phyloP scores from a whole-genome alignment of 2,329 filamentous ascomycete genomes.

The Claviceps spartinae region DNA sequence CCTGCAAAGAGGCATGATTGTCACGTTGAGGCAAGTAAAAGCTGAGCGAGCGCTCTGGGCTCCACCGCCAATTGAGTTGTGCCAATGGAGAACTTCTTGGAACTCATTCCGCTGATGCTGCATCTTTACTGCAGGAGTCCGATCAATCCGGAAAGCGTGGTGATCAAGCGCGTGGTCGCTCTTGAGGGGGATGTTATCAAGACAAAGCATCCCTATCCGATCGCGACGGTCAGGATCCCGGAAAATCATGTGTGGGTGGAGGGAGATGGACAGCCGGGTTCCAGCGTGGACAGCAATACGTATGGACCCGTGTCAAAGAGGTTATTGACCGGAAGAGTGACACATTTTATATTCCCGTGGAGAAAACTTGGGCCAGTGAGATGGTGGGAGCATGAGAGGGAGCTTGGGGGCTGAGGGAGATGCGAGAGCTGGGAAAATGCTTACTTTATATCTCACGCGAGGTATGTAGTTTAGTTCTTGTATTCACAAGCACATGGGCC shows the following conservation, averaged over 20 bases:
- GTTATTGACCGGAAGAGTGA: constrained; percentile 62
- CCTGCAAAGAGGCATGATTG: constrained; percentile 58
- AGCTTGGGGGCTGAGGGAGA: constrained; percentile 9
- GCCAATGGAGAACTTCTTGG: background rate
- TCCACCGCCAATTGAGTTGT: too few species aligned
- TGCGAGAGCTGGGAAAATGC: too few species aligned
- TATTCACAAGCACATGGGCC: background rate
- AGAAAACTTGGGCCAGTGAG: constrained; percentile 41
- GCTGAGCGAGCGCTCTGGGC: too few species aligned
- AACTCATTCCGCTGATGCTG: background rate
- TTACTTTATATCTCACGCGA: too few species aligned
- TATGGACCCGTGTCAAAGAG: constrained; percentile 73
- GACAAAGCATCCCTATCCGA: constrained; percentile 47
- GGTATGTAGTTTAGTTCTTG: background rate
- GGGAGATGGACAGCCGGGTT: constrained; percentile 62
- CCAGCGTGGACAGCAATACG: constrained; percentile 71
- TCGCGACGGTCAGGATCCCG: constrained; percentile 50
- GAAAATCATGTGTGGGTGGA: constrained; percentile 89
- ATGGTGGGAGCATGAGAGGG: constrained; percentile 40
- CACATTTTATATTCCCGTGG: constrained; percentile 58
- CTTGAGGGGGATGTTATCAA: constrained; percentile 66
- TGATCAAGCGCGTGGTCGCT: constrained; percentile 73
- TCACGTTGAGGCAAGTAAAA: constrained; percentile 47
- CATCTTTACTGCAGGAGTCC: constrained; percentile 45
- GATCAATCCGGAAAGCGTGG: constrained; percentile 50